Base-by-base conservation (phyloP, 176 grass and related monocot genomes). In the Chloris gayana region DNA sequence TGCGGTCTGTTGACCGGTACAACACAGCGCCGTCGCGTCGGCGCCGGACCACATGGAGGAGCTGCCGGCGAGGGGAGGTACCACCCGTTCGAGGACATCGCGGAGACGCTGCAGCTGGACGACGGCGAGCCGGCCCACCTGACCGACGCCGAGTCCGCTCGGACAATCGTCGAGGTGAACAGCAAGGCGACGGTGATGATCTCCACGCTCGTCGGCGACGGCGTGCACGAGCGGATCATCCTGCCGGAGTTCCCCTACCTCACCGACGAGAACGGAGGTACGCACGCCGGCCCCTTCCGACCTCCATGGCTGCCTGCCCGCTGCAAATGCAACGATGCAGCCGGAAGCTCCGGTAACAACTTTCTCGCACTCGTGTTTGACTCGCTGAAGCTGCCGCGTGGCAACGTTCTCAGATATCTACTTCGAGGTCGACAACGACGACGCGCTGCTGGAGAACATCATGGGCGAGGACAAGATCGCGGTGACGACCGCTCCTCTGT, bases 221-320 rank as follows among this genome's bases (percentile, higher is more conserved):
- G 87, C 34, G 73, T 90, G 25, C 85, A 92, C 9, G 89, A 88
- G 80, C 84, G 85, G 53, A 88, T 94, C 70, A 88, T 89, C 83
- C 84, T 87, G 60, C 67, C 81, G 64, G 89, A 94, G 38, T 85
- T 98, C 51, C 87, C 89, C 32, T 98, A 94, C 79, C 85, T 92
- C 65, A 98, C 95, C 38, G 95, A 98, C 74, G 92, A 98, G 80
- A 89, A 92, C 71, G 95, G 92, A 92, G 92, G 95, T 98, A 87
- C 38, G 61, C 61, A 87, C 37, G 59, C 59, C 11, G 25, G 32
- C 72, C 32, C 9, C 13, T n/a, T n/a, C 44, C 44, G 15, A 47
- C 0, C 66, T 46, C 61, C 80, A 15, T 38, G 61, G 30, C 19
- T 54, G 56, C 56, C 19, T 53, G 54, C 54, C 29, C 39, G 22